Evolutionary conservation across 495 filamentous ascomycete genomes (phyloP).

Genomic region (Penicillium taxi): DNA sequence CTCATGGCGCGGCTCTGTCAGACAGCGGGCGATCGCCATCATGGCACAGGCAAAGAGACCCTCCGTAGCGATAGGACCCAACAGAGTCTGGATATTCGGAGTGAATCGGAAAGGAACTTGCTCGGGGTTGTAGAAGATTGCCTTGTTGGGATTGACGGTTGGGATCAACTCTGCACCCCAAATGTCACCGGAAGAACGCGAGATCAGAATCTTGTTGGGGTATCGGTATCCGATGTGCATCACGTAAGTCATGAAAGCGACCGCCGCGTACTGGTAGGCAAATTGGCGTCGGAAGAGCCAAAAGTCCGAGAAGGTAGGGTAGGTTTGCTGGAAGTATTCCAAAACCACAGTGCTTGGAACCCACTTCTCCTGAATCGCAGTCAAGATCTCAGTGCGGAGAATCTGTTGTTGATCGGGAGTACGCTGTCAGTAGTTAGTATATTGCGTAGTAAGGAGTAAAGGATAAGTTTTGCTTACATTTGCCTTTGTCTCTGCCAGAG

Average conservation of each 20-base stretch:
- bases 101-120: slow-evolving; percentile 94
- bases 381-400: slow-evolving; percentile 75
- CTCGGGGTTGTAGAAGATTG: slow-evolving; percentile 90
- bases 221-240: slow-evolving; percentile 92
- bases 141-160: slow-evolving; percentile 66
- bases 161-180: slow-evolving; percentile 94
- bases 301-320: slow-evolving; percentile 86
- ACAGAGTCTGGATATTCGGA: slow-evolving; percentile 87
- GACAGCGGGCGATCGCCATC: slow-evolving; percentile 91
- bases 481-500: slow-evolving; percentile 59
- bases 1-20: slow-evolving; percentile 85
- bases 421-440: slow-evolving; percentile 41
- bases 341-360: slow-evolving; percentile 72
- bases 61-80: slow-evolving; percentile 92
- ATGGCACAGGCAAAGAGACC: slow-evolving; percentile 86
- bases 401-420: slow-evolving; percentile 57
- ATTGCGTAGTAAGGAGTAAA: background rate
- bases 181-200: slow-evolving; percentile 80
- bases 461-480: slow-evolving; percentile 35
- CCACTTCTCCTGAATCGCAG: slow-evolving; percentile 84
- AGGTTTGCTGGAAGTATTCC: slow-evolving; percentile 83
- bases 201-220: slow-evolving; percentile 89
- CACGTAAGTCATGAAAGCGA: slow-evolving; percentile 98
- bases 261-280: slow-evolving; percentile 88
- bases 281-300: slow-evolving; percentile 97